Base-by-base conservation (phyloP, 306 rosid species). In the Malus fusca region DNA sequence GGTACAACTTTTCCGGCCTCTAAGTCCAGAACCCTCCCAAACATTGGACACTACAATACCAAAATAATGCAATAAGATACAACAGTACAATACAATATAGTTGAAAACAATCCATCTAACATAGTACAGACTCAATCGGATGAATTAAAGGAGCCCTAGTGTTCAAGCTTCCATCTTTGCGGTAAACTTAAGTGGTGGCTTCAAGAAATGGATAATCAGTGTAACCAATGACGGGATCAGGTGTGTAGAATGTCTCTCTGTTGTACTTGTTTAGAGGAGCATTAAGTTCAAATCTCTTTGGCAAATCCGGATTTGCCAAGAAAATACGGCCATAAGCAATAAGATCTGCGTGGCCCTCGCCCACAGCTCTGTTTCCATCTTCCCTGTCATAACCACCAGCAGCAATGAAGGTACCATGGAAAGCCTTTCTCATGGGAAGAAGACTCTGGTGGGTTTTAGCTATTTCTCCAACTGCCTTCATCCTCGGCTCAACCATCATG, bases 221-320 rank as follows among this genome's bases (percentile, higher is more conserved):
- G 64, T 59, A 59, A 23, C 64, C 64, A 59, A 59, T 4, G 14
- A 60, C 65, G 0, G 65, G 65, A 11, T 23, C 33, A 25, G 33
- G 14, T 23, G 23, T 12, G 33, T 60, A 60, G 33, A 60, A 60
- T 12, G 65, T 12, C 13, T 60, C 17, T 23, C 65, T 25, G 33
- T 60, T 60, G 65, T 60, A 60, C 69, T 80, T 78, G 60, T 87
- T 89, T 11, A 89, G 74, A 8, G 82, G 60, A 43, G 83, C 84
- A 61, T 85, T 69, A n/a, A 82, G 60, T 51, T 81, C 76, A 26
- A 89, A 87, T 66, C 93, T 87, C 28, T 2, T 78, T 0, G 93
- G 88, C 23, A 89, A 22, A 78, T 89, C 90, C 0, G 91, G 90
- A 79, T 87, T 89, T 0, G 91, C 89, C 79, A 89, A 71, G 71